Evolutionary conservation across 2,329 filamentous ascomycete species (phyloP), one percentile per base, ranked within the genome.

Genomic region (Penicillium vulpinum): DNA sequence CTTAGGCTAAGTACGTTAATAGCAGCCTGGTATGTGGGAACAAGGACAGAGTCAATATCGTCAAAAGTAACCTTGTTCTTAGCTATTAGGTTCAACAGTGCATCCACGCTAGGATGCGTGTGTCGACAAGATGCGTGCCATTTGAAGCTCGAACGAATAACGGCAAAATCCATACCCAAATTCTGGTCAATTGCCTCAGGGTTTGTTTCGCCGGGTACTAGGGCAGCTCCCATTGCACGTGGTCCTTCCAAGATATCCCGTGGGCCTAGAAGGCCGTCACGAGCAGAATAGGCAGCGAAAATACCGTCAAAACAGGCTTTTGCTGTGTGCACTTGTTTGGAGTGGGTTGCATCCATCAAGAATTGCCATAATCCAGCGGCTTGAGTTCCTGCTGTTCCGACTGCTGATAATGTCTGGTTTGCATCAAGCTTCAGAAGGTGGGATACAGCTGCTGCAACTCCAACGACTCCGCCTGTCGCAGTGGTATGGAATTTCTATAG

Each of bases 91-190:
- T 47, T 64, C 16, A 72, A 49, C 31, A 72, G 43, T 35, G 69
- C 68, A 46, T 72, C 70, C 2, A 69, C 69, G 40, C 65, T 69
- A 4, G 68, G 69, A 39, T 72, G 70, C 3, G 70, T 72, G 52
- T 72, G 69, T 22, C 70, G 61, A 54, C 70, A 72, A 1, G 67
- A 70, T 1, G 70, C 70, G 58, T 72, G 70, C 70, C 69, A 72
- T 46, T 72, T 72, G 47, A 72, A 72, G 47, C 70, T 72, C 11
- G 70, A 71, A 2, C 62, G 56, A 26, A 70, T 36, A 29, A 72
- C 52, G 2, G 68, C 61, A 47, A 60, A 72, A 2, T 70, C 59
- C 4, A 16, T 40, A 0, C 70, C 69, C 5, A 72, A 61, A 35
- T 67, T 57, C 13, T 52, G 53, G 40, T 69, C 61, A 41, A 70